Base-by-base conservation (phyloP, 768 basidiomycete genomes). In the Boletus insuetus region DNA sequence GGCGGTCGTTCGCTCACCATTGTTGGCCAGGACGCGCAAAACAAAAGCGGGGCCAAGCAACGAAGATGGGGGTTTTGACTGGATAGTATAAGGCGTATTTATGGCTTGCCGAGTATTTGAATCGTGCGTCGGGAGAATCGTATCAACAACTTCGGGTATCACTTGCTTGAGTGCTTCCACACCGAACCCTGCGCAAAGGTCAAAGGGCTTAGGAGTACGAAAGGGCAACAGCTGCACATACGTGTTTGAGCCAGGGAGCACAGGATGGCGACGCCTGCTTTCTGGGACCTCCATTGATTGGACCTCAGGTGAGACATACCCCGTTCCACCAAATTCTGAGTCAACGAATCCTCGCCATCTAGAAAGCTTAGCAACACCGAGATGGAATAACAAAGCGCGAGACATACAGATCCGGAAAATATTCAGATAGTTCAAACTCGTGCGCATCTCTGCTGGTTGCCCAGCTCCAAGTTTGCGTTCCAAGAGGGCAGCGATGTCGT, bases 221-320 rank as follows among this genome's bases (percentile, higher is more conserved):
- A n/a, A 32, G 1, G 24, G 3, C 2, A 16, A 24, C 20, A 24
- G 29, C 6, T 22, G 19, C 22, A 47, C 53, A 20, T 24, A 54
- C 53, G 47, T 8, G 53, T 47, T 19, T 54, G 53, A 8, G 53
- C 53, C 38, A 54, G 53, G 13, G 53, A 41, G 9, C 46, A 54
- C 17, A 54, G 32, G 22, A 54, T 54, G 13, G 60, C 54, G 13
- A 57, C 60, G 4, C 64, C 64, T 29, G 49, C 42, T 53, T 53
- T 59, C 51, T 65, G 64, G 14, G 53, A 47, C 31, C 31, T 41
- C 53, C 53, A 54, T 16, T 7, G 39, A 32, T 19, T 26, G 11
- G 40, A 47, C 39, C 40, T 34, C n/a, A 54, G 46, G 22, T 47
- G 40, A 19, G 32, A 47, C 53, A 54, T 54, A 4, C 46, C 53